phyloP scores from a whole-genome alignment of 768 basidiomycete genomes.

The Auricularia cornea region DNA sequence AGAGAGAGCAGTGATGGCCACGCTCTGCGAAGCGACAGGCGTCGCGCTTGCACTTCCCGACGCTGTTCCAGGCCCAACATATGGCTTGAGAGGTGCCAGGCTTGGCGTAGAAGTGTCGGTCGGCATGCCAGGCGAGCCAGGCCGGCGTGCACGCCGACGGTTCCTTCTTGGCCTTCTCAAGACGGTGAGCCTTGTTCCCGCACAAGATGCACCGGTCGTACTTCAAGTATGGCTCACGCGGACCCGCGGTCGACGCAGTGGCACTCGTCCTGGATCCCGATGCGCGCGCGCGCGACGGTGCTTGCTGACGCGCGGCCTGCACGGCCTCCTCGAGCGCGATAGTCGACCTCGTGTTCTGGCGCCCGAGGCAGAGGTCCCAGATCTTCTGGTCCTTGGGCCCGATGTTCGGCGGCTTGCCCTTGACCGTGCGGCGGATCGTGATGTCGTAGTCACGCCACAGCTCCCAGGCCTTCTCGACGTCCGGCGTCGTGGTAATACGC shows the following conservation, averaged over 20 bases:
- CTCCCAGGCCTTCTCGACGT: neutral
- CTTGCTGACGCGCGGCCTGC: too few relatives aligned
- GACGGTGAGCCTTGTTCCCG: too few relatives aligned
- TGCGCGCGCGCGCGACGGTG: too few relatives aligned
- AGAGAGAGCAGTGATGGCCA: neutral
- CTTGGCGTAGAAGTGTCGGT: neutral
- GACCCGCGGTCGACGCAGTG: too few relatives aligned
- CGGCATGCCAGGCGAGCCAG: neutral
- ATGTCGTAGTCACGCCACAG: slow-evolving; percentile 1
- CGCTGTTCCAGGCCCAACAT: neutral
- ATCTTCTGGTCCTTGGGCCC: neutral
- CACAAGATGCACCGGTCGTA: too few relatives aligned
- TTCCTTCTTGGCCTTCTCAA: neutral
- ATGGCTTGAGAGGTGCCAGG: neutral
- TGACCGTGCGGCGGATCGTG: neutral
- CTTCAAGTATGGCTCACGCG: too few relatives aligned
- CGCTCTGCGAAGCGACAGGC: neutral
- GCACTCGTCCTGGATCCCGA: too few relatives aligned
- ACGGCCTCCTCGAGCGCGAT: too few relatives aligned
- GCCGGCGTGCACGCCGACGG: neutral
- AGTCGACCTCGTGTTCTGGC: too few relatives aligned
- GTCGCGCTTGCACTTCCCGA: neutral
- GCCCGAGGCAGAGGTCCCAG: too few relatives aligned
- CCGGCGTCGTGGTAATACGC: neutral
- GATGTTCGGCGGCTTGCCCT: neutral